phyloP scores from a whole-genome alignment of 768 basidiomycete species.

The Strobilomyces dryophilus region DNA sequence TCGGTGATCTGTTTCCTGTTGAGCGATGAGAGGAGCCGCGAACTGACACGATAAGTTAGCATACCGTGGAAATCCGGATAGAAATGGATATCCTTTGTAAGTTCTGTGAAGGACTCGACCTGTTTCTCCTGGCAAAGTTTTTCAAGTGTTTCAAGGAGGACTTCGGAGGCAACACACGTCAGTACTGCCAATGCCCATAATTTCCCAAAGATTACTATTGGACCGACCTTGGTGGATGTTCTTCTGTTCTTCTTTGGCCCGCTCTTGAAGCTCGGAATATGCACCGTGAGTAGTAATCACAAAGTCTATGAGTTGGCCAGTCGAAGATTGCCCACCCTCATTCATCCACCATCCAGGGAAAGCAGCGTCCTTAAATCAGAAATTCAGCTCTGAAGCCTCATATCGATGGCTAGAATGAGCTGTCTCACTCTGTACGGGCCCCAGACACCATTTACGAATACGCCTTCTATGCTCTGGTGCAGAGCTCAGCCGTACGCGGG shows the following conservation, averaged over 20 bases:
- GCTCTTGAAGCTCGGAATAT: constrained; percentile 61
- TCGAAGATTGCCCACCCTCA: constrained; percentile 97
- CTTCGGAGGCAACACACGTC: constrained; percentile 29
- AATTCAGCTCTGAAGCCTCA: constrained; percentile 1
- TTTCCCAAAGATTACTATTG: background rate
- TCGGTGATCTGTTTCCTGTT: constrained; percentile 90
- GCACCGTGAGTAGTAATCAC: constrained; percentile 91
- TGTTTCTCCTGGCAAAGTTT: constrained; percentile 52
- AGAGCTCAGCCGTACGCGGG: background rate
- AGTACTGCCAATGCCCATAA: background rate
- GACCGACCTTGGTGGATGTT: constrained; percentile 52
- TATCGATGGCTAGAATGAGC: background rate
- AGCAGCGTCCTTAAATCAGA: constrained; percentile 60
- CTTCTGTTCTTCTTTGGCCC: constrained; percentile 54
- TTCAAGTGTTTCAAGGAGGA: constrained; percentile 73
- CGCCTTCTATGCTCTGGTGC: constrained; percentile 67
- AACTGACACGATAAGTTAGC: background rate
- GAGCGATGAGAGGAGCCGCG: background rate
- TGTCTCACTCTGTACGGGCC: constrained; percentile 71
- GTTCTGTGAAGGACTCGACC: constrained; percentile 66
- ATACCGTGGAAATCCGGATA: constrained; percentile 94
- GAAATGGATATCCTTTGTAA: constrained; percentile 87
- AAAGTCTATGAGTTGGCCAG: constrained; percentile 93
- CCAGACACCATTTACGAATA: constrained; percentile 92
- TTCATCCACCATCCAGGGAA: constrained; percentile 99